Conservation (phyloP, 2,329 filamentous ascomycete genomes). For the Fusarium sp. region DNA sequence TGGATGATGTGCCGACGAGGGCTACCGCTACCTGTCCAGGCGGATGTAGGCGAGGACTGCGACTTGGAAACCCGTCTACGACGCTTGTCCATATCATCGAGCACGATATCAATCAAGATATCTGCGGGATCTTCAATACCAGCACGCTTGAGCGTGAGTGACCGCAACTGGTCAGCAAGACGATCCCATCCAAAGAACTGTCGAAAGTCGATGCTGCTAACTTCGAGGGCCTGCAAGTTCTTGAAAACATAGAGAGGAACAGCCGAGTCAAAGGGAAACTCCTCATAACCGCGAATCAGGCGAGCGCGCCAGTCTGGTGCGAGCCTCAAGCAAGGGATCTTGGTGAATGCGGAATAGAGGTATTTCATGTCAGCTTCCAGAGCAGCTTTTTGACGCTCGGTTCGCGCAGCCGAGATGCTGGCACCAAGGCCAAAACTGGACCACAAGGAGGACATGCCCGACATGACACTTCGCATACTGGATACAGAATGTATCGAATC, state of each 20-base stretch:
- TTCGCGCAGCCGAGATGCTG: constrained; percentile 80
- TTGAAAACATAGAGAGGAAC: constrained; percentile 98
- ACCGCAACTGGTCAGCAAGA: constrained; percentile 88
- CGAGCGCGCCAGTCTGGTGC: constrained; percentile 93
- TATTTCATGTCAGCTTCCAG: constrained; percentile 91
- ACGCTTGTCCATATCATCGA: constrained; percentile 96
- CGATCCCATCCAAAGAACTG: constrained; percentile 98
- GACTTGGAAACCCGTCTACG: constrained; percentile 87
- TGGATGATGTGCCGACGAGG: constrained; percentile 67
- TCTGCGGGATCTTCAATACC: constrained; percentile 90
- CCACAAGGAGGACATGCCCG: constrained; percentile 94
- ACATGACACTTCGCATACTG: constrained; percentile 97
- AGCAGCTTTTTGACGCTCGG: constrained; percentile 88
- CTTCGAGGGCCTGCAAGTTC: constrained; percentile 91
- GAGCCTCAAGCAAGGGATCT: constrained; percentile 90
- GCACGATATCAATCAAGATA: constrained; percentile 88
- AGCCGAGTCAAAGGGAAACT: constrained; percentile 97
- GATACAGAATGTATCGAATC: constrained; percentile 96
- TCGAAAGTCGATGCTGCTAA: constrained; percentile 94
- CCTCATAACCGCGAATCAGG: constrained; percentile 91
- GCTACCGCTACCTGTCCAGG: constrained; percentile 68
- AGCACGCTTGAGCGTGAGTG: constrained; percentile 86
- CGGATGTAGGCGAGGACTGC: constrained; percentile 79
- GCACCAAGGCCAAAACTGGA: constrained; percentile 84
- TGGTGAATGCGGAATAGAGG: constrained; percentile 97